phyloP scores from a whole-genome alignment of 305 asterid species.

The Ilex paraguariensis region DNA sequence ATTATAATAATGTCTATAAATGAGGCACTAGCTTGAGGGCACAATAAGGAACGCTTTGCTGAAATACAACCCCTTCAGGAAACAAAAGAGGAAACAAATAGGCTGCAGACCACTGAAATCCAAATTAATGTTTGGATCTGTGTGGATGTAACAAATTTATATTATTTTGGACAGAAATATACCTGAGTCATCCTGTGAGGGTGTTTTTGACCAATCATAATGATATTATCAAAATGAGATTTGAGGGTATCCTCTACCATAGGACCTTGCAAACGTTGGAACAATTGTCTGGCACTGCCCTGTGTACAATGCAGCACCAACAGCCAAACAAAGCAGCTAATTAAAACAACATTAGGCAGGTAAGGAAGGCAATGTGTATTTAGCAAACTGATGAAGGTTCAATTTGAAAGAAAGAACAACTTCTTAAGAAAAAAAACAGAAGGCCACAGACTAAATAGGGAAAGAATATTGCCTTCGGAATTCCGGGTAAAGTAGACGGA shows the following conservation, averaged over 20 bases:
- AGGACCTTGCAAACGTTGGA: slow-evolving; percentile 82
- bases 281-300: slow-evolving; percentile 86
- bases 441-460: slow-evolving; percentile 4
- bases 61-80: neutral
- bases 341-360: neutral
- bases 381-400: too few relatives aligned
- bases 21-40: too few relatives aligned
- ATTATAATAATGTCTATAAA: too few relatives aligned
- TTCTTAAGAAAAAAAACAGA: slow-evolving; percentile 8
- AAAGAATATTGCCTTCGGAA: slow-evolving; percentile 52
- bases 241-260: slow-evolving; percentile 73
- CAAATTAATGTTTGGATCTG: neutral
- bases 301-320: slow-evolving; percentile 29
- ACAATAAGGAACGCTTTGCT: too few relatives aligned
- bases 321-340: slow-evolving; percentile 6
- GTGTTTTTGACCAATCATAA: slow-evolving; percentile 45
- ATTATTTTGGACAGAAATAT: slow-evolving; percentile 9
- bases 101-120: neutral
- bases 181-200: slow-evolving; percentile 52
- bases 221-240: slow-evolving; percentile 77
- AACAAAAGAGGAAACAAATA: neutral
- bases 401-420: neutral
- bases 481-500: slow-evolving; percentile 79
- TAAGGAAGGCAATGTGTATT: neutral
- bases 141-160: neutral